Base-by-base conservation (phyloP, 768 basidiomycete species). In the Suillus hirtellus region DNA sequence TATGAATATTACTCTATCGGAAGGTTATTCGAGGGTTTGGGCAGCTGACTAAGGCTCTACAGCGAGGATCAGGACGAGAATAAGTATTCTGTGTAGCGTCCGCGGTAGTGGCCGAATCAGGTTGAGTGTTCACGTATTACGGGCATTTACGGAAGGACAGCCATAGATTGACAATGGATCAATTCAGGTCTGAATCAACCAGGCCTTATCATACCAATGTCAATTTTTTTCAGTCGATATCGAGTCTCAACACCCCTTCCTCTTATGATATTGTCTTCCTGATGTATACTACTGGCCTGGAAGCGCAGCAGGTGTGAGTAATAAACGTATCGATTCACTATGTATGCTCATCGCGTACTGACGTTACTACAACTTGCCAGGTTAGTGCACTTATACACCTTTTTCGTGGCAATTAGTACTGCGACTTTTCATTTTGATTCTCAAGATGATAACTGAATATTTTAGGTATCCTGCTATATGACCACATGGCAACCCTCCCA, bases 381-480 rank as follows among this genome's bases (percentile, higher is more conserved):
- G 19, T 7, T 47, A 11, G 19, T 65, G 10, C 52, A 63, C 50
- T 53, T 49, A 11, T 54, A 56, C 46, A 6, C 42, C 34, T 8
- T 14, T 6, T 2, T 63, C 12, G 31, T 63, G 50, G 62, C 62
- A 27, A 19, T 52, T 35, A 17, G 42, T 43, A 43, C 17, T 43
- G 42, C 17, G 17, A 2, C 15, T 17, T 15, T 43, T 19, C 42
- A 14, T 63, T 31, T 31, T 31, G 31, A 31, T 31, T 31, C 31
- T 31, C 31, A 31, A 5, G 31, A 31, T 6, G 31, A 31, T 31
- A 31, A 31, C 31, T 31, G 4, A 31, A 31, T 31, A 31, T 31
- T 31, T 31, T 31, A 77, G 76, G 65, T 14, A 27, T 76, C 1
- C 60, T 75, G 40, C 68, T 70, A 54, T 77, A 75, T 63, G 75